Evolutionary conservation across 495 filamentous ascomycete species (phyloP), one percentile per base, ranked within the genome.

Genomic region (Podospora bellae-mahoneyi): DNA sequence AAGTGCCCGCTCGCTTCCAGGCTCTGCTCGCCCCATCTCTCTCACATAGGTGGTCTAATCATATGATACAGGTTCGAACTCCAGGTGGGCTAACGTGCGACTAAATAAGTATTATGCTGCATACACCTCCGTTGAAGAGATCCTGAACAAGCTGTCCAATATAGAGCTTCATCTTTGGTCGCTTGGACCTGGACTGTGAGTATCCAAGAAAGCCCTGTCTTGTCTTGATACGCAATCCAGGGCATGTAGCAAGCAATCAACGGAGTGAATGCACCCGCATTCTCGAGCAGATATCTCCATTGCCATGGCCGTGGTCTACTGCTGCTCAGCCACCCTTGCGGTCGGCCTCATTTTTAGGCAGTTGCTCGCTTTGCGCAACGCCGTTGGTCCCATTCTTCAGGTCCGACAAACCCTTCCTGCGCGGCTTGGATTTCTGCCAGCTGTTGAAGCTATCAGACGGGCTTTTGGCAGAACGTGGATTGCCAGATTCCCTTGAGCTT

Each of bases 301-400:
- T 32, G 58, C 60, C 58, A 16, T n/a, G 27, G 44, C 7, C 19
- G 5, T 15, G 19, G 20, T 34, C 58, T 23, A n/a, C 23, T 23
- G 60, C 5, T 64, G 15, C 34, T 80, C 75, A 87, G 34, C 84
- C 84, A 2, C 84, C 84, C 64, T 85, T 86, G 59, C 84, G 82
- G 48, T 87, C 85, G 18, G 79, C 76, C 13, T 84, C 81, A 28
- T 83, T 80, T 68, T 78, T 84, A 5, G 84, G 84, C 27, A 76
- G 71, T 73, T 81, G 79, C 73, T 87, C 84, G 67, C 79, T 77
- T 23, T 80, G 79, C 5, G 77, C 53, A 44, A 69, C 73, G 7
- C 72, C 75, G 23, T 80, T 81, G 64, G 66, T 69, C 55, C 71
- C 69, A 64, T 69, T 68, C 68, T 79, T 84, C 69, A 68, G 34